Conservation (phyloP, 2,329 filamentous ascomycete species). For the Aspergillus fumigatiaffinis region DNA sequence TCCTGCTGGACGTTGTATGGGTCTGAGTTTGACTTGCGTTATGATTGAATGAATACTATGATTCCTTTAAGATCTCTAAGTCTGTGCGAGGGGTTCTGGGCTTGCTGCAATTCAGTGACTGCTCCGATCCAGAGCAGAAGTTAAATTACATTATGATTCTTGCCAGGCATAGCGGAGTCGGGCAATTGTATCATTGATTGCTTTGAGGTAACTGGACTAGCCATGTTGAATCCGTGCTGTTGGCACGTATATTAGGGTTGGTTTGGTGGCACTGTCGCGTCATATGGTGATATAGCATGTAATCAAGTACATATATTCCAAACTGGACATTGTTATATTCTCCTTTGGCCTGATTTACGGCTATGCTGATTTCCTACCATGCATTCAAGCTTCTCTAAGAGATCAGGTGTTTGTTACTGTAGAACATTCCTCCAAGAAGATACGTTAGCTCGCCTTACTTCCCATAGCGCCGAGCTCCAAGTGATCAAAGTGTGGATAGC, state of each 20-base stretch:
- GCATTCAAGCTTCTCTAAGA: not conserved
- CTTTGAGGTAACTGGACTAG: too few species aligned
- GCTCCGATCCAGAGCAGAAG: not conserved
- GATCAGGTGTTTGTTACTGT: not conserved
- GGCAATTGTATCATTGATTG: not conserved
- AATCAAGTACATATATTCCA: too few species aligned
- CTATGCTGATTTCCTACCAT: not conserved
- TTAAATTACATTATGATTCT: not conserved
- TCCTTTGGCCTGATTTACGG: too few species aligned
- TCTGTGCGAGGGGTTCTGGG: not conserved
- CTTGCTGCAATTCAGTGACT: not conserved
- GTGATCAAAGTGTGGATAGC: not conserved
- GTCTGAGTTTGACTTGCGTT: not conserved
- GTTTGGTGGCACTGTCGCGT: too few species aligned
- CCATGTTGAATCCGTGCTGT: too few species aligned
- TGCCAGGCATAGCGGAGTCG: not conserved
- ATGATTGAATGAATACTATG: not conserved
- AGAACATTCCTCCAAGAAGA: not conserved
- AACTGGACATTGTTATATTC: too few species aligned
- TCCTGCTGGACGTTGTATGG: not conserved
- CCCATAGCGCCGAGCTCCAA: not conserved
- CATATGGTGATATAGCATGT: too few species aligned
- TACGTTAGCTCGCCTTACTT: not conserved
- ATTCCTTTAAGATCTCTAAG: not conserved
- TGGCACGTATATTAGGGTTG: too few species aligned